phyloP scores from a whole-genome alignment of 164 flowering plant species.

The Magnolia changhungtana region DNA sequence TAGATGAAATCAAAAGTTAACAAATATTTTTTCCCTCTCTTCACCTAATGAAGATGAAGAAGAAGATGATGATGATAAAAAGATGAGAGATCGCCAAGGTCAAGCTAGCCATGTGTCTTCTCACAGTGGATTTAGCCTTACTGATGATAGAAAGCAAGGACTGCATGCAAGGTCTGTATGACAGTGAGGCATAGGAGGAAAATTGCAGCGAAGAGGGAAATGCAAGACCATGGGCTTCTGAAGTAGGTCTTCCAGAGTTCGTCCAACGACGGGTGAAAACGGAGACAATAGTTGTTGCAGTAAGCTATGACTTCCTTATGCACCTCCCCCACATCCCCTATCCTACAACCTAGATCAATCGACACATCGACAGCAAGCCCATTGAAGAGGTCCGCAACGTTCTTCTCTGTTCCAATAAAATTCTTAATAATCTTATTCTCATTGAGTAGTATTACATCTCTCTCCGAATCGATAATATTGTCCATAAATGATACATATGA shows the following conservation, averaged over 20 bases:
- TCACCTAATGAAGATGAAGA: no score
- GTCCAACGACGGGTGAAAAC: constrained; percentile 47
- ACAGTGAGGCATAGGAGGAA: neutral
- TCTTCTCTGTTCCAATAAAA: constrained; percentile 52
- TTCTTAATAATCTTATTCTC: constrained; percentile 38
- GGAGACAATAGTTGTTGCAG: constrained; percentile 26
- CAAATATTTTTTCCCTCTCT: no score
- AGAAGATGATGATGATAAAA: no score
- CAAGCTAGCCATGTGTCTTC: no score
- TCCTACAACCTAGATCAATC: constrained; percentile 32
- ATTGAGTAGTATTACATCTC: constrained; percentile 43
- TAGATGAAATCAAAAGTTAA: no score
- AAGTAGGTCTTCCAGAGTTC: constrained; percentile 50
- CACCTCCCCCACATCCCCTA: constrained; percentile 32
- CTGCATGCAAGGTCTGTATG: neutral
- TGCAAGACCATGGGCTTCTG: constrained; percentile 51
- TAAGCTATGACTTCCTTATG: constrained; percentile 30
- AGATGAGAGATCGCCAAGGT: no score
- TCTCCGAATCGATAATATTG: constrained; percentile 40
- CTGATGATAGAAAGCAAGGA: constrained; percentile 1
- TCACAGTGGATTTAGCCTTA: no score
- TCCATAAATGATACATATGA: constrained; percentile 53
- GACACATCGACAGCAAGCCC: constrained; percentile 39
- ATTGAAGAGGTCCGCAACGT: constrained; percentile 47
- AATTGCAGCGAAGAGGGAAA: constrained; percentile 24